Evolutionary conservation across 805 yeast species (phyloP), one percentile per base, ranked within the genome.

Genomic region (Saccharomyces jurei): DNA sequence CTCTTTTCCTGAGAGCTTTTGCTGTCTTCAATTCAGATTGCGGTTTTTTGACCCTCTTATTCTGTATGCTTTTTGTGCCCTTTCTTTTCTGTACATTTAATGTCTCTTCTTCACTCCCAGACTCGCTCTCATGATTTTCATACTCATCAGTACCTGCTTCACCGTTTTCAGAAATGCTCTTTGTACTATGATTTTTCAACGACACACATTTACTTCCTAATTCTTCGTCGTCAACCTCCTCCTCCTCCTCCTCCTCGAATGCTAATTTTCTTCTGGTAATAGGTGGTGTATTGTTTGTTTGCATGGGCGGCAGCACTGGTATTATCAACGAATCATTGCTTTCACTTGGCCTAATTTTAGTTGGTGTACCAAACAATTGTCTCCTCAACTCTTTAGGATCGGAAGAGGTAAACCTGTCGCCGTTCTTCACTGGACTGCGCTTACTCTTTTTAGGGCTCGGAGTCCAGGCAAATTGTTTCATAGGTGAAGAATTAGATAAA

Each of bases 401-500:
- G 32, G 56, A 62, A 0, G 66, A 59, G 5, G 65, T 60, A 50
- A 69, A 69, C 11, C 63, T 57, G 13, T 58, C 66, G 4, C 59
- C 58, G 28, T 55, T 54, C 49, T 63, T 60, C 51, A 67, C 17
- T 50, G 67, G 58, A 29, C 60, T 52, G 21, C 41, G 50, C 36
- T 50, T 53, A 29, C 51, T 47, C 51, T 63, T 64, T 53, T 62
- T 60, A 36, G 70, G 68, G 50, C 69, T 67, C 21, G 68, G 69
- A 6, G 69, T 60, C 68, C 71, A 67, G 41, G 58, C 59, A 28
- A 65, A 51, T 41, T 62, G 56, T 49, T 66, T 67, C 5, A 65
- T 64, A 3, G 70, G 69, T 3, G 72, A 67, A 5, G 68, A 67
- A 54, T 68, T 65, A 46, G 72, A 61, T 25, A 78, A 67, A 29